Conservation (phyloP, 225 moss, liverwort and hornwort genomes). For the Straminergon stramineum region DNA sequence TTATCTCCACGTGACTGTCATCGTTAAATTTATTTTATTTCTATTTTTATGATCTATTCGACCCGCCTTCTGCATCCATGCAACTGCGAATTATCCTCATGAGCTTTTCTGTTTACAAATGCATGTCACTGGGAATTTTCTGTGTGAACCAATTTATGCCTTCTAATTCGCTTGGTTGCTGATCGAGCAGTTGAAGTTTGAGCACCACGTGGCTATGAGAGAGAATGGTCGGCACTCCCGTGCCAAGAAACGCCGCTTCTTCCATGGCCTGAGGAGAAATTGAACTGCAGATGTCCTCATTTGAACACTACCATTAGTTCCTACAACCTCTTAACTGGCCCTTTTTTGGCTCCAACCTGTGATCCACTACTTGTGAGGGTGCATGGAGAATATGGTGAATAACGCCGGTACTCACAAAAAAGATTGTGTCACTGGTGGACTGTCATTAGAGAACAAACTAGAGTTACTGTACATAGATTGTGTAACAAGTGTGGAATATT, state of each 20-base stretch:
- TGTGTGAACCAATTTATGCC: background rate
- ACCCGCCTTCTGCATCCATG: background rate
- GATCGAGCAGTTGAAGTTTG: constrained; percentile 57
- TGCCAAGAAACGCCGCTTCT: constrained; percentile 85
- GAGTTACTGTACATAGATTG: background rate
- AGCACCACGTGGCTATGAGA: constrained; percentile 50
- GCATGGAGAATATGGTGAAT: background rate
- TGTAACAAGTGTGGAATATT: background rate
- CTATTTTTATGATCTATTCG: background rate
- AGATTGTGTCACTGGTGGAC: background rate
- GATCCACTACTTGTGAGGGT: constrained; percentile 29
- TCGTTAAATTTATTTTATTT: background rate
- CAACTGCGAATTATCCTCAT: background rate
- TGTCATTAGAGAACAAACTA: background rate
- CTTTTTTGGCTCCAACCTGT: background rate
- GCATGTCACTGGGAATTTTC: background rate
- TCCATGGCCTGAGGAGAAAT: constrained; percentile 65
- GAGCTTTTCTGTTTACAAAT: background rate
- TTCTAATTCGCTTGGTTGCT: background rate
- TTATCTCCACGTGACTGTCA: background rate
- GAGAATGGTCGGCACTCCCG: constrained; percentile 72
- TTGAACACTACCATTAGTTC: background rate
- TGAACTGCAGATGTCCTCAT: background rate
- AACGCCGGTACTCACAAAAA: background rate
- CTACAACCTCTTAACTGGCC: background rate